These are phyloP conservation scores for Kluyveromyces siamensis DNA, from an alignment of 805 yeast genomes.

Conservation along the genomic window DNA sequence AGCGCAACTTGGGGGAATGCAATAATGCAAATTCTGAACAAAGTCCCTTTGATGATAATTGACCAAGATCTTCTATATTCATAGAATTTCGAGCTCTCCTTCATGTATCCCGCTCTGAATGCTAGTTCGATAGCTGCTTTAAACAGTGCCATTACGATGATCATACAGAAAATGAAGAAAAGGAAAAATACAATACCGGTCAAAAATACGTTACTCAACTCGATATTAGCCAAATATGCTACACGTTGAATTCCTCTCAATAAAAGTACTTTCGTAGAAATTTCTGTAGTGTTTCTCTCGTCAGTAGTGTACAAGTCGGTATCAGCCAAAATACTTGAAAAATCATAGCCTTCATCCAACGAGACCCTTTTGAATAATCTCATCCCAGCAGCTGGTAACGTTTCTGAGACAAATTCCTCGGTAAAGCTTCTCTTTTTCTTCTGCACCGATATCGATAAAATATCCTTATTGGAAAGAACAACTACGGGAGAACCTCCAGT, in stretches of 20 bases:
- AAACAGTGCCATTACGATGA: slow-evolving; percentile 48
- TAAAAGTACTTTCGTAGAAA: slow-evolving; percentile 64
- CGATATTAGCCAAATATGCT: slow-evolving; percentile 74
- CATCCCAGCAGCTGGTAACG: slow-evolving; percentile 6
- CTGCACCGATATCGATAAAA: slow-evolving; percentile 80
- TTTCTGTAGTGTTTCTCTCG: slow-evolving; percentile 49
- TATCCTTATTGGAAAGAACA: slow-evolving; percentile 51
- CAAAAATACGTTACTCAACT: slow-evolving; percentile 74
- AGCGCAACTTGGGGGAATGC: slow-evolving; percentile 84
- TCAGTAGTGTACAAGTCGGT: slow-evolving; percentile 53
- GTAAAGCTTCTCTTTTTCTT: slow-evolving; percentile 30
- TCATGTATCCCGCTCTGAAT: slow-evolving; percentile 49
- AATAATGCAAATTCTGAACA: slow-evolving; percentile 73
- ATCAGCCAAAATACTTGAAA: slow-evolving; percentile 44
- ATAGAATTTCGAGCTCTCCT: slow-evolving; percentile 48
- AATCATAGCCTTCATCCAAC: slow-evolving; percentile 30
- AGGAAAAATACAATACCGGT: slow-evolving; percentile 81
- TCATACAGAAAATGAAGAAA: slow-evolving; percentile 58
- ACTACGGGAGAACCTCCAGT: slow-evolving; percentile 88
- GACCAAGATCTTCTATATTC: slow-evolving; percentile 81
- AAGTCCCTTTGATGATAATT: slow-evolving; percentile 75
- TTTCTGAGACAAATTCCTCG: slow-evolving; percentile 6
- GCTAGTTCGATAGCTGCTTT: slow-evolving; percentile 61
- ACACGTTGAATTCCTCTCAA: slow-evolving; percentile 91
- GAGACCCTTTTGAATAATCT: slow-evolving; percentile 31